A percentile compares a stretch with the other conserved stretches of the same genome.
These are phyloP conservation scores for Colletotrichum liaoningense DNA, from an alignment of 2,329 filamentous ascomycete genomes.

Conservation along the genomic window DNA sequence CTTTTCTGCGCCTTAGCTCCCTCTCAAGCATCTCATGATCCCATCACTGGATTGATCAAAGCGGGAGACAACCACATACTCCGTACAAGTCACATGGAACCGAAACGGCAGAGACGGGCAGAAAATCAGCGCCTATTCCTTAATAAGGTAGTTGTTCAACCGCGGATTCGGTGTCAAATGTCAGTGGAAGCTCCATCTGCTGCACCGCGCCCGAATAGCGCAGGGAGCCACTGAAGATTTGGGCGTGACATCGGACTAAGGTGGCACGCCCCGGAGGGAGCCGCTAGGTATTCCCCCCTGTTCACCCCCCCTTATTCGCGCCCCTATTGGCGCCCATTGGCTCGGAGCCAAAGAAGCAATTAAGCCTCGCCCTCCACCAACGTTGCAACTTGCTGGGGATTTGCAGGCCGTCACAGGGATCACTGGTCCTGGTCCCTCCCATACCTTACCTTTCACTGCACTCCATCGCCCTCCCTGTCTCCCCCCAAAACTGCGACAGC, in stretches of 20 bases:
- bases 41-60: background rate
- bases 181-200: constrained; percentile 12
- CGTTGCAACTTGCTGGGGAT: constrained; percentile 26
- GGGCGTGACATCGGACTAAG: constrained; percentile 17
- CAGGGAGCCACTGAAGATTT: constrained; percentile 21
- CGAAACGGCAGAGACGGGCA: background rate
- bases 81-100: background rate
- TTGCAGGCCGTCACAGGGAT: constrained; percentile 29
- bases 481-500: background rate
- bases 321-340: constrained; percentile 22
- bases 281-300: constrained; percentile 10
- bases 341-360: constrained; percentile 33
- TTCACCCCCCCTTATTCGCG: constrained; percentile 26
- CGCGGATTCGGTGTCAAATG: constrained; percentile 16
- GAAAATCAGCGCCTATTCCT: background rate
- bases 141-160: background rate
- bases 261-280: constrained; percentile 23
- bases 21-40: background rate
- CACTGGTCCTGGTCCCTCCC: constrained; percentile 21
- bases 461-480: constrained; percentile 32
- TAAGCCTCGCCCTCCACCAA: constrained; percentile 32
- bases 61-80: background rate
- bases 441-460: constrained; percentile 3
- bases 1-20: background rate
- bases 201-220: constrained; percentile 23